These are phyloP conservation scores for Colletotrichum acutatum DNA, from an alignment of 2,329 filamentous ascomycete genomes.

Conservation along the genomic window DNA sequence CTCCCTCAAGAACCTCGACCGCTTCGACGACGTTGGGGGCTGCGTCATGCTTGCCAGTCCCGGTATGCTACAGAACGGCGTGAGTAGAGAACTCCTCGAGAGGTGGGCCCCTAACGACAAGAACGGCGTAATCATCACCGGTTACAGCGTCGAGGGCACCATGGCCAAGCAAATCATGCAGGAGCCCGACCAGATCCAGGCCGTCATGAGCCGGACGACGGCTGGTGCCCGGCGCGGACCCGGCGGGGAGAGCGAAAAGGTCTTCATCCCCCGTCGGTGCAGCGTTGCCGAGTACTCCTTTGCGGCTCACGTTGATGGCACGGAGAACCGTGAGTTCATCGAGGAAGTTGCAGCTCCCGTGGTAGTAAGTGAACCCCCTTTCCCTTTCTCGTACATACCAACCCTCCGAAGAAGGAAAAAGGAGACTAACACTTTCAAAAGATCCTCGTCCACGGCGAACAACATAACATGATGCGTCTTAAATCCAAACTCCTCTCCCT, in stretches of 20 bases:
- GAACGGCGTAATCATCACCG: slow-evolving; percentile 98
- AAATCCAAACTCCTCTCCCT: slow-evolving; percentile 96
- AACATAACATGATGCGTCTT: slow-evolving; percentile 97
- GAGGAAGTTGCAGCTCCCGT: slow-evolving; percentile 93
- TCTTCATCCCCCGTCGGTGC: slow-evolving; percentile 91
- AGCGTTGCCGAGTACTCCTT: slow-evolving; percentile 96
- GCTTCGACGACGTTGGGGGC: slow-evolving; percentile 94
- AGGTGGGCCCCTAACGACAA: slow-evolving; percentile 96
- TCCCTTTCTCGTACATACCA: background rate
- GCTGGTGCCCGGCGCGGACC: slow-evolving; percentile 72
- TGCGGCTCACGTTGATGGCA: slow-evolving; percentile 95
- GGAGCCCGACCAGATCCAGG: slow-evolving; percentile 93
- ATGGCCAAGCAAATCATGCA: slow-evolving; percentile 98
- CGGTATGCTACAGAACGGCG: slow-evolving; percentile 98
- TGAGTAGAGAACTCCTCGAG: slow-evolving; percentile 91
- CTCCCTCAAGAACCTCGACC: slow-evolving; percentile 89
- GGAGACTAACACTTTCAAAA: slow-evolving; percentile 54
- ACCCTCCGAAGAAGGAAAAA: background rate
- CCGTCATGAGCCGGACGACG: slow-evolving; percentile 84
- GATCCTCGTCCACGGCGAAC: slow-evolving; percentile 97
- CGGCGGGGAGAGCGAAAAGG: slow-evolving; percentile 80
- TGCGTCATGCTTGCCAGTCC: slow-evolving; percentile 98
- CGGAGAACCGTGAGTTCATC: slow-evolving; percentile 96
- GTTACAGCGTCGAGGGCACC: slow-evolving; percentile 97
- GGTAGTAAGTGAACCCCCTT: slow-evolving; percentile 73